These are phyloP conservation scores for Candida mesenterica DNA, from an alignment of 1,139 yeast species.

Conservation along the genomic window DNA sequence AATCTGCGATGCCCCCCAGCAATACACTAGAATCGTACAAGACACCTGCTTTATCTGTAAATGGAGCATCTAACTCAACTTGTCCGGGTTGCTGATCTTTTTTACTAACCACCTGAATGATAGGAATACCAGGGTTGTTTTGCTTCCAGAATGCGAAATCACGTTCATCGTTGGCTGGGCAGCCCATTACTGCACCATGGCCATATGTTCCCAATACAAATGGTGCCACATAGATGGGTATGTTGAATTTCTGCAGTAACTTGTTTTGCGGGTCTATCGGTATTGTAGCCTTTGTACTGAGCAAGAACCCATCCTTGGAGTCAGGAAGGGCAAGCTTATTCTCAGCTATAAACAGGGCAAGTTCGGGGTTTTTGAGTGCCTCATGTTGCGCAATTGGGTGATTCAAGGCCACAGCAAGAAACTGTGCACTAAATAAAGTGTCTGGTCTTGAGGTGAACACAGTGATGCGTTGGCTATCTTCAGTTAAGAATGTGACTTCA, in stretches of 20 bases:
- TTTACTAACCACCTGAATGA: slow-evolving; percentile 44
- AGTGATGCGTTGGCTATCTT: slow-evolving; percentile 24
- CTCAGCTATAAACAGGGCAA: slow-evolving; percentile 46
- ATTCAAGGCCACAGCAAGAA: slow-evolving; percentile 69
- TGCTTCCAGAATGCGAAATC: slow-evolving; percentile 77
- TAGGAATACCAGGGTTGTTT: slow-evolving; percentile 49
- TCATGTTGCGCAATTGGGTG: slow-evolving; percentile 57
- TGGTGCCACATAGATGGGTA: slow-evolving; percentile 88
- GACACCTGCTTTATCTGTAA: slow-evolving; percentile 49
- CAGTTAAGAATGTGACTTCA: slow-evolving; percentile 49
- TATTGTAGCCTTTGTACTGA: slow-evolving; percentile 51
- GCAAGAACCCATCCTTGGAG: slow-evolving; percentile 63
- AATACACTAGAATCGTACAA: slow-evolving; percentile 39
- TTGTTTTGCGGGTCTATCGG: slow-evolving; percentile 51
- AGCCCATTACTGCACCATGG: slow-evolving; percentile 95
- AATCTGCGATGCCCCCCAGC: slow-evolving; percentile 26
- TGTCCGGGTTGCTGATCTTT: slow-evolving; percentile 7
- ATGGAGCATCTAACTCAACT: slow-evolving; percentile 31
- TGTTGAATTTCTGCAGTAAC: slow-evolving; percentile 14
- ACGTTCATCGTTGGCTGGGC: slow-evolving; percentile 89
- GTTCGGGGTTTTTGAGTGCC: slow-evolving; percentile 33
- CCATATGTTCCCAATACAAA: slow-evolving; percentile 85
- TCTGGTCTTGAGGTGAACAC: slow-evolving; percentile 91
- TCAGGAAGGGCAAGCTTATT: slow-evolving; percentile 38
- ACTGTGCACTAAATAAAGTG: slow-evolving; percentile 79